Evolutionary conservation across 1,284 basidiomycete genomes (phyloP), one percentile per base, ranked within the genome.

Genomic region (Hypsizygus ulmarius): DNA sequence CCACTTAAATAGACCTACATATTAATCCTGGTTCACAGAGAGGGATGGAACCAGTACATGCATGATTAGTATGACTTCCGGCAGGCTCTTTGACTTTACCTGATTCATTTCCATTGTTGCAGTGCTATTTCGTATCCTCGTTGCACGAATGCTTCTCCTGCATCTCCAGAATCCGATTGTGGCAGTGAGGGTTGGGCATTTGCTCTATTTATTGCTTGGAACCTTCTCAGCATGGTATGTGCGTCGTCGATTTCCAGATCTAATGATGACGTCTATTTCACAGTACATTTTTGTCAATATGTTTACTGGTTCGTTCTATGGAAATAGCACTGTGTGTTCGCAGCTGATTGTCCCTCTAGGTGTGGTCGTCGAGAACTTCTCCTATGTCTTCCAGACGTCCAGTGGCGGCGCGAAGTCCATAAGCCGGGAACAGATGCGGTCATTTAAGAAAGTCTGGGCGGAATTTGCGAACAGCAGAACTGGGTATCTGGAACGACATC

Each of bases 301-400:
- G 82, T 94, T 94, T 66, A 93, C 90, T 70, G 90, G 88, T 85
- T 44, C 37, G 62, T 51, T 28, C 6, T 16, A 9, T 28, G 2
- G 16, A 27, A 14, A 14, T 41, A n/a, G 43, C 16, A 29, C 9
- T 10, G 11, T 16, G 15, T 45, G 8, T 30, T 37, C 15, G 19
- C 32, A 10, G 27, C 10, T 25, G 44, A 11, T 14, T 43, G 11
- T 36, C 9, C 5, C 41, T 39, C 35, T 57, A 78, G 87, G 86
- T 87, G 92, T 95, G 53, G 90, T 98, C 48, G 94, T 98, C 59
- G 90, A 98, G 66, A 97, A 90, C 62, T 98, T 99, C 66, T 91
- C 93, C 15, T 97, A 96, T 66, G 92, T 98, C 7, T 96, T 95
- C 69, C 93, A 97, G 66, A 77, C 81, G 44, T 81, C 90, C 45